phyloP scores from a whole-genome alignment of 1,139 yeast species.

The Pneumocystis jirovecii region DNA sequence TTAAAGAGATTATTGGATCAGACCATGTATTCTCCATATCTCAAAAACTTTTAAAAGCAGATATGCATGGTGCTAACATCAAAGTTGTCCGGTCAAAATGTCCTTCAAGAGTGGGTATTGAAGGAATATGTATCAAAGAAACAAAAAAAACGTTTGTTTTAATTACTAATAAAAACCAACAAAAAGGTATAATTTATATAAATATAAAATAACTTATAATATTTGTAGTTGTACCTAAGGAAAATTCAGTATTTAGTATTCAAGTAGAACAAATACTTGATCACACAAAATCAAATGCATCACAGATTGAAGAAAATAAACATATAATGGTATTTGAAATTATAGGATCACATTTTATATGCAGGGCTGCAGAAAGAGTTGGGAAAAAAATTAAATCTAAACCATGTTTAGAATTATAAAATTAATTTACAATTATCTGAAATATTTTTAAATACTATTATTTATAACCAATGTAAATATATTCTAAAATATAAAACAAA shows the following conservation, averaged over 20 bases:
- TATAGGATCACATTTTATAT: constrained; percentile 65
- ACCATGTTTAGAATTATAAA: constrained; percentile 9
- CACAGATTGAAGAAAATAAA: constrained; percentile 17
- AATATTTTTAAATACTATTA: neutral
- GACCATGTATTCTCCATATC: constrained; percentile 6
- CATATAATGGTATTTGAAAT: constrained; percentile 40
- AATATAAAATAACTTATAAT: constrained; percentile 8
- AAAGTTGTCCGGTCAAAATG: constrained; percentile 47
- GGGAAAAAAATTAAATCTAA: constrained; percentile 59
- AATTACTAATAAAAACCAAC: constrained; percentile 22
- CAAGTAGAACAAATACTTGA: constrained; percentile 14
- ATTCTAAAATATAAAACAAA: too few species aligned
- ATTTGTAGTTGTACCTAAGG: constrained; percentile 8
- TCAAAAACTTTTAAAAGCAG: constrained; percentile 36
- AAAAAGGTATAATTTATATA: constrained; percentile 14
- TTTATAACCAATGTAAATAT: neutral
- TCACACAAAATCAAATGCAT: neutral
- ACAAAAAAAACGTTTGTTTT: constrained; percentile 61
- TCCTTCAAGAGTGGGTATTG: constrained; percentile 42
- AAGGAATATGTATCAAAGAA: constrained; percentile 81
- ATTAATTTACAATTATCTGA: neutral
- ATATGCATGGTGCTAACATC: constrained; percentile 62
- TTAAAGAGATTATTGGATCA: constrained; percentile 34
- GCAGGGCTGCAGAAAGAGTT: constrained; percentile 67
- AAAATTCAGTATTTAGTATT: constrained; percentile 16